A percentile compares a stretch with the other conserved stretches of the same genome.
phyloP scores from a whole-genome alignment of 768 basidiomycete species.

The Cystofilobasidium macerans region DNA sequence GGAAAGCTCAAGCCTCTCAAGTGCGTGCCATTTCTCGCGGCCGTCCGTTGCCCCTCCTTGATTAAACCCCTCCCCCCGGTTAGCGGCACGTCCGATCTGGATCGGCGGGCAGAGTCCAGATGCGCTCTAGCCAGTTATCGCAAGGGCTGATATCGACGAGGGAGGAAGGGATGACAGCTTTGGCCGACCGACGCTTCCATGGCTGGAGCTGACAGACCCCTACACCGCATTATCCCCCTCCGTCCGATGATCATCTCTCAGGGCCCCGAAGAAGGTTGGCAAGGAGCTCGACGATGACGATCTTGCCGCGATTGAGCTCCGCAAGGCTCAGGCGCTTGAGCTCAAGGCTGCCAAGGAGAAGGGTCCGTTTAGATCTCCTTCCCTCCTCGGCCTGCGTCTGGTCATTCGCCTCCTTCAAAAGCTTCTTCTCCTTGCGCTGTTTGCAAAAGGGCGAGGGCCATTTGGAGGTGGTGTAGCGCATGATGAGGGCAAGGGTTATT shows the following conservation, averaged over 20 bases:
- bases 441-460: background rate
- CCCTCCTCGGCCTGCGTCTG: background rate
- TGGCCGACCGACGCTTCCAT: background rate
- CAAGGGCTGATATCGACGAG: too few species aligned
- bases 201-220: background rate
- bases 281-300: slow-evolving; percentile 30
- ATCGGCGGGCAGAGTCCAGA: too few species aligned
- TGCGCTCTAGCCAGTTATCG: too few species aligned
- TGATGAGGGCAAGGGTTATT: background rate
- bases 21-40: background rate
- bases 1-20: slow-evolving; percentile 31
- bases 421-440: background rate
- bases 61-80: background rate
- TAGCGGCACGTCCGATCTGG: background rate
- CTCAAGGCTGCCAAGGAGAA: slow-evolving; percentile 29
- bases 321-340: slow-evolving; percentile 27
- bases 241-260: background rate
- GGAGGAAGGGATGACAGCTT: too few species aligned
- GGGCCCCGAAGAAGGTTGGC: slow-evolving; percentile 29
- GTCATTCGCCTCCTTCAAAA: too few species aligned
- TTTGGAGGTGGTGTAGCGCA: background rate
- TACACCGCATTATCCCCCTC: background rate
- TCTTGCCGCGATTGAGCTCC: slow-evolving; percentile 26
- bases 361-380: slow-evolving; percentile 13
- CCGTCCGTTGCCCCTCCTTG: background rate